Evolutionary conservation across 169 alveolate genomes (phyloP), one percentile per base, ranked within the genome.

Genomic region (Cardiosporidium cionae): DNA sequence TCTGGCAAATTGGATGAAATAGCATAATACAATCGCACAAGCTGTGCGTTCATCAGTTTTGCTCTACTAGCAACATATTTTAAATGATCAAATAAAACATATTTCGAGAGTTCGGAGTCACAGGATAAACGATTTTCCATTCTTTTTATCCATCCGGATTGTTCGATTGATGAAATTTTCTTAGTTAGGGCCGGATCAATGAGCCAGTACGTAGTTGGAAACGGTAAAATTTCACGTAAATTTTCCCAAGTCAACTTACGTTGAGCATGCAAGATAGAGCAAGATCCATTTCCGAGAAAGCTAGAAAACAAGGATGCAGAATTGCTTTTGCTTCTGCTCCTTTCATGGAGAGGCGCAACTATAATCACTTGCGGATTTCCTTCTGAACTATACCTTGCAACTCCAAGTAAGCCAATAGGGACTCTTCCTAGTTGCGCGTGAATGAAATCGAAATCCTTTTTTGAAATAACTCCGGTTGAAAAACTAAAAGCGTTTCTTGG

Each of bases 151-250:
- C 53, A 31, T 7, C 82, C 82, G 5, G 31, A 52, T 16, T 32
- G 44, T 52, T 76, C 82, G n/a, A 76, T 33, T 28, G 52, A 54
- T 16, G 82, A 76, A 5, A 76, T 44, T 35, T 66, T 23, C 4
- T 52, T 44, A 0, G 37, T 6, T n/a, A 67, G 76, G 6, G 27
- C 33, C 23, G 16, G 44, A 63, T 68, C 71, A 37, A 70, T 53
- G 23, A 76, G 34, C 82, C 82, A 76, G 28, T 68, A 76, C 28
- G 76, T 68, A 0, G 82, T 76, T 0, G 82, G 82, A 36, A 76
- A 76, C 5, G 82, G 82, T 4, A 54, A n/a, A 16, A 16, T 16
- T 44, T 44, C 58, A n/a, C 27, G 58, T 44, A 44, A n/a, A n/a
- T 16, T 16, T 44, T 16, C 27, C 58, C 58, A 44, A n/a, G 58